Conservation (phyloP, 169 alveolate species). For the Plasmodium malariae region DNA sequence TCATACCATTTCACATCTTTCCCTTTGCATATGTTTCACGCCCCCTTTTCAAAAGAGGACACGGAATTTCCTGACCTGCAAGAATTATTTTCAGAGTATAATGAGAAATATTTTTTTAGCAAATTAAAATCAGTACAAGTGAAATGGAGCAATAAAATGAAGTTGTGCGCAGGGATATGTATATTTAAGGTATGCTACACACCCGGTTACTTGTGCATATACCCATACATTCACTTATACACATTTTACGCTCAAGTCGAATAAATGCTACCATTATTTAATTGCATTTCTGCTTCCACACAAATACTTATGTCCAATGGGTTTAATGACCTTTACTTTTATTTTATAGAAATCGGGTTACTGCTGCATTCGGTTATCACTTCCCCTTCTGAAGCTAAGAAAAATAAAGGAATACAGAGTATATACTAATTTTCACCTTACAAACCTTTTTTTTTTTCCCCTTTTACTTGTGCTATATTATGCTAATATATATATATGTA, state of each 20-base stretch:
- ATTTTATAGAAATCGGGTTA: slow-evolving; percentile 81
- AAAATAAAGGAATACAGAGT: slow-evolving; percentile 90
- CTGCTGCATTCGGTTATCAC: slow-evolving; percentile 93
- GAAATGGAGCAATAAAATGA: slow-evolving; percentile 94
- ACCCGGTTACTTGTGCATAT: neutral
- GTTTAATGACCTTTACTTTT: no score
- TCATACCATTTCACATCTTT: no score
- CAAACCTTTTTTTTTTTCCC: neutral
- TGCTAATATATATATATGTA: neutral
- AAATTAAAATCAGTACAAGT: slow-evolving; percentile 87
- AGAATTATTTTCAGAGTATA: slow-evolving; percentile 86
- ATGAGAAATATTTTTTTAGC: slow-evolving; percentile 87
- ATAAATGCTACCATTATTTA: no score
- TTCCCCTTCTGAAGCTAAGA: slow-evolving; percentile 93
- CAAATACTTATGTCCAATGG: neutral
- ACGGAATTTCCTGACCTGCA: slow-evolving; percentile 86
- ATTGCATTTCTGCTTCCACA: neutral
- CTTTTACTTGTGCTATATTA: neutral
- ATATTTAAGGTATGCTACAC: slow-evolving; percentile 79
- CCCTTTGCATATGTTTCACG: neutral
- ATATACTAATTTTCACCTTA: neutral
- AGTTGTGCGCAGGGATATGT: slow-evolving; percentile 95
- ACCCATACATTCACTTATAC: neutral
- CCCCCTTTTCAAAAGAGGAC: slow-evolving; percentile 18
- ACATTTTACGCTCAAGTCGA: no score